Evolutionary conservation across 176 grass and related monocot species (phyloP).

Genomic region (Raddia distichophylla): DNA sequence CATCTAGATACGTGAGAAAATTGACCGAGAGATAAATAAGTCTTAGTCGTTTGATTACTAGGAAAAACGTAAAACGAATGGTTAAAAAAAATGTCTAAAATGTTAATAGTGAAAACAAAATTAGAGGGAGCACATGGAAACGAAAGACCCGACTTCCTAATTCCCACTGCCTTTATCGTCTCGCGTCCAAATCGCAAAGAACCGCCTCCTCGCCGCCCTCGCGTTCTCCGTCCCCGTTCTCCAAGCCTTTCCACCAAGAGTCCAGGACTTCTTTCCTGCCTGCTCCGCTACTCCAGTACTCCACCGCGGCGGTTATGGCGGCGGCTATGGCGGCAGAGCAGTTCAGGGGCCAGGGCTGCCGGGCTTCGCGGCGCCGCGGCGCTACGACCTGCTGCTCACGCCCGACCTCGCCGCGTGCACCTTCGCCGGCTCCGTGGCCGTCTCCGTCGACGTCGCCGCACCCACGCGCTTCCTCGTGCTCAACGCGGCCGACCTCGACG

Average conservation of each 20-base stretch:
- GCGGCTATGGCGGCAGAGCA: conserved; percentile 51
- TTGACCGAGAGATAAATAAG: too few relatives aligned
- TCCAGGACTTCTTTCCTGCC: not conserved
- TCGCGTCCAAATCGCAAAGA: not conserved
- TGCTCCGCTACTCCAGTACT: too few relatives aligned
- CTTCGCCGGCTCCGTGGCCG: conserved; percentile 62
- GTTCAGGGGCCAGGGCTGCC: conserved; percentile 79
- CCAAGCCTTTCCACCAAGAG: not conserved
- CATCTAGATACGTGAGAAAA: too few relatives aligned
- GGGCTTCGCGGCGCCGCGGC: conserved; percentile 64
- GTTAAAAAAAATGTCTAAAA: too few relatives aligned
- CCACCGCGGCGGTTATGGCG: not conserved
- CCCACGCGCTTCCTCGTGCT: conserved; percentile 77
- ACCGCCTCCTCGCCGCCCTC: not conserved
- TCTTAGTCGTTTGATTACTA: too few relatives aligned
- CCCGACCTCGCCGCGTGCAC: conserved; percentile 74
- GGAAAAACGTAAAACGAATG: too few relatives aligned
- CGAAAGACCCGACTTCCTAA: too few relatives aligned
- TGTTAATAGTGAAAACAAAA: too few relatives aligned
- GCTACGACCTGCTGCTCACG: conserved; percentile 77
- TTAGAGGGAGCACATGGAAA: too few relatives aligned
- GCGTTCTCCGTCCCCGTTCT: not conserved
- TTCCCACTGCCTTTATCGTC: too few relatives aligned
- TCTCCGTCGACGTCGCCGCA: conserved; percentile 51
- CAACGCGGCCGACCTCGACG: conserved; percentile 76